phyloP scores from a whole-genome alignment of 2,329 filamentous ascomycete genomes.

The Colletotrichum phormii region DNA sequence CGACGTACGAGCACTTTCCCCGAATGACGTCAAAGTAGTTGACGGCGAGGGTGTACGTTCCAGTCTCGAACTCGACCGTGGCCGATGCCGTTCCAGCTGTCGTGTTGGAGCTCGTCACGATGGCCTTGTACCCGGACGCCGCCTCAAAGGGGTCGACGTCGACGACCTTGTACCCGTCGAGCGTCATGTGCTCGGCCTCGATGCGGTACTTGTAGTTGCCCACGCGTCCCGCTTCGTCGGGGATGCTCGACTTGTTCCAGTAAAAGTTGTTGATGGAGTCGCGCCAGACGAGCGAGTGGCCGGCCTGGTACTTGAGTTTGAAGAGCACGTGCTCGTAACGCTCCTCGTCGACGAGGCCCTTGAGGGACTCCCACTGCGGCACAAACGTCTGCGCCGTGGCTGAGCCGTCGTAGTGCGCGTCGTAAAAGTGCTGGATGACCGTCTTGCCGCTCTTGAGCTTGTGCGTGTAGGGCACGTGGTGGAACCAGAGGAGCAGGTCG shows the following conservation, averaged over 20 bases:
- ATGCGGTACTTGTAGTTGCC: constrained; percentile 73
- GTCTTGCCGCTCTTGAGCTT: constrained; percentile 72
- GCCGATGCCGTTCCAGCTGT: constrained; percentile 58
- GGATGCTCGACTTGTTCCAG: constrained; percentile 68
- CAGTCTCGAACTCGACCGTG: constrained; percentile 59
- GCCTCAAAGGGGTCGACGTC: constrained; percentile 65
- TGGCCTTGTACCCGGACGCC: constrained; percentile 65
- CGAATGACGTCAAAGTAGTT: constrained; percentile 74
- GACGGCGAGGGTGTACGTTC: constrained; percentile 72
- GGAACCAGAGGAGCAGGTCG: constrained; percentile 78
- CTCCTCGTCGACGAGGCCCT: constrained; percentile 68
- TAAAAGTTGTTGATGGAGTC: constrained; percentile 76
- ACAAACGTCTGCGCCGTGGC: constrained; percentile 71
- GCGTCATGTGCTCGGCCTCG: constrained; percentile 74
- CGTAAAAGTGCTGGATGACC: constrained; percentile 75
- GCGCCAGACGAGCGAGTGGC: constrained; percentile 77
- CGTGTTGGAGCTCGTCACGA: constrained; percentile 68
- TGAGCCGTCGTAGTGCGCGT: constrained; percentile 71
- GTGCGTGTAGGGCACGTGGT: constrained; percentile 77
- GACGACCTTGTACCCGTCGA: constrained; percentile 67
- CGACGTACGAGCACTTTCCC: constrained; percentile 66
- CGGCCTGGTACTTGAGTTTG: constrained; percentile 73
- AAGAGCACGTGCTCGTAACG: constrained; percentile 69
- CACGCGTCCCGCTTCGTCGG: constrained; percentile 67
- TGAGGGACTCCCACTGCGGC: constrained; percentile 63